Conservation (phyloP, 139 green algal species). For the Pedinophyceae sp. region DNA sequence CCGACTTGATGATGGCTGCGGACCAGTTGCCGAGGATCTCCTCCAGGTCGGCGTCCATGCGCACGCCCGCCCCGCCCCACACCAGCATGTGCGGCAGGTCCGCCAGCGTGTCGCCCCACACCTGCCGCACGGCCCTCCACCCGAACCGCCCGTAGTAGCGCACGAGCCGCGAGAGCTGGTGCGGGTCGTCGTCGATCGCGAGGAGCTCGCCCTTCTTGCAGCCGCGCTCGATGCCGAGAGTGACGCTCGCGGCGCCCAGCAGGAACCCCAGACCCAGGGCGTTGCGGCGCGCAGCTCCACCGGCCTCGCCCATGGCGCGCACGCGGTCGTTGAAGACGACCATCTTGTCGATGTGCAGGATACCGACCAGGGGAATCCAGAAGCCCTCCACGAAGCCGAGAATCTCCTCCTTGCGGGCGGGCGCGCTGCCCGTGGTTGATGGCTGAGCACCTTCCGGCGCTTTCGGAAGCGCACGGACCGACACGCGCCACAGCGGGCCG, state of each 20-base stretch:
- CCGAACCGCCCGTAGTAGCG: background rate
- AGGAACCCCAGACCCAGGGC: background rate
- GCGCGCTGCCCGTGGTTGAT: background rate
- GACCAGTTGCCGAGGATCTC: too few species aligned
- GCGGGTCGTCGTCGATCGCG: background rate
- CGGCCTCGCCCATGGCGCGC: background rate
- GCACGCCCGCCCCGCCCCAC: conserved; percentile 7
- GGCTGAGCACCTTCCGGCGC: too few species aligned
- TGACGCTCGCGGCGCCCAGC: background rate
- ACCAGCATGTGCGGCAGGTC: conserved; percentile 16
- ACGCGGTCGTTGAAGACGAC: background rate
- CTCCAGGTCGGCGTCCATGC: background rate
- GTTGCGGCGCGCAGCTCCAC: background rate
- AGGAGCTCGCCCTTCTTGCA: background rate
- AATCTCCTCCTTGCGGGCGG: background rate
- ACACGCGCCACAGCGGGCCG: background rate
- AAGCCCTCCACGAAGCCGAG: background rate
- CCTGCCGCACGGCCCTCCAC: background rate
- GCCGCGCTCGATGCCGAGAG: background rate
- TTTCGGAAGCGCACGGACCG: too few species aligned
- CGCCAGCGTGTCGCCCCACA: background rate
- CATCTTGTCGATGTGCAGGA: background rate
- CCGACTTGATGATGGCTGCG: too few species aligned
- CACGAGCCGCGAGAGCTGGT: background rate
- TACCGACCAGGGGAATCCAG: background rate